Evolutionary conservation across 805 yeast genomes (phyloP), one percentile per base, ranked within the genome.

Genomic region (Lachancea waltii): DNA sequence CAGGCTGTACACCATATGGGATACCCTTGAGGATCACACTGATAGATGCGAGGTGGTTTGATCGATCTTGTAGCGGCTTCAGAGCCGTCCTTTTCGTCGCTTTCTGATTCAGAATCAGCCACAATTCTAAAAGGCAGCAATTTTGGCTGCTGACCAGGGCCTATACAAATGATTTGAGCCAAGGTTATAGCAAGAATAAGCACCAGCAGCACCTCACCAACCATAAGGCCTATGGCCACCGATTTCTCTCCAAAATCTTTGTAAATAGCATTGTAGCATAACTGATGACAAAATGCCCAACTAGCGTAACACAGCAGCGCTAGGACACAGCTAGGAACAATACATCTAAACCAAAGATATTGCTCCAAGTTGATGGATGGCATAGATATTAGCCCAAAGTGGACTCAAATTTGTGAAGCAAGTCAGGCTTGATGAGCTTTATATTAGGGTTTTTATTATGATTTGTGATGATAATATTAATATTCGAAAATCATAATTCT

Each of bases 1-100:
- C 95, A 85, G 8, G 62, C 57, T 1, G 81, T 60, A 52, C 95
- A 86, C 78, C 84, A 89, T 19, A 66, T 64, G 0, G 95, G 94
- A 46, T 70, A 75, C 0, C 97, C 97, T 40, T 72, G 68, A 7
- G 62, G 64, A 54, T 83, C 87, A 55, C 95, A 83, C 13, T 70
- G 53, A 53, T 85, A 89, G 17, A 69, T 62, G 1, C 58, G 66
- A 0, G 94, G 92, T 1, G 78, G 69, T 0, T 56, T 53, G 3
- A 62, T 56, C 7, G 64, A 52, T 5, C 38, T 45, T 20, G 44
- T 46, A 19, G 45, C 47, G 17, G 46, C 43, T n/a, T 33, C 14
- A 16, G 24, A 25, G 16, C 40, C 30, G 11, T 29, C 23, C n/a
- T 20, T 35, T 7, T 22, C 28, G 19, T 35, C 38, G n/a, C 13